phyloP scores from a whole-genome alignment of 345 rosid species.

The Garcia nutans region DNA sequence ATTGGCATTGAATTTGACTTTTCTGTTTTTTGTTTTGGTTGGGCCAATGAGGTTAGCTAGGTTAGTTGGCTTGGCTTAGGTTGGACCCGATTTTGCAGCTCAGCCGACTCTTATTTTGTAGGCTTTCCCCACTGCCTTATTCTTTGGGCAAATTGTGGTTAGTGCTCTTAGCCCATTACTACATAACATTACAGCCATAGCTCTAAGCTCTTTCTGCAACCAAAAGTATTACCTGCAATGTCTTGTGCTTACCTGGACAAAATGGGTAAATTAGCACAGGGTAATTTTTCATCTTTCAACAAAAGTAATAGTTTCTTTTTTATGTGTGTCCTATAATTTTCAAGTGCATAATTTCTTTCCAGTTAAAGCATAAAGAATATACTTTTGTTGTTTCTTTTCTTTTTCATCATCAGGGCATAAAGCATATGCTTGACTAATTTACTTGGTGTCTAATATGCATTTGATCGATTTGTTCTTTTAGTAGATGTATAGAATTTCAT shows the following conservation, averaged over 20 bases:
- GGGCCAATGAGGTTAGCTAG: no score
- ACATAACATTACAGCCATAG: no score
- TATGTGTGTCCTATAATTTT: not conserved
- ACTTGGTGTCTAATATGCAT: not conserved
- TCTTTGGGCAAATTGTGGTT: not conserved
- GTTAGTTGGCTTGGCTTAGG: not conserved
- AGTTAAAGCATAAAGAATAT: not conserved
- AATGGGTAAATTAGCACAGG: no score
- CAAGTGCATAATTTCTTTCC: not conserved
- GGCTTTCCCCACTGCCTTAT: not conserved
- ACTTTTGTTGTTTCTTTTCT: not conserved
- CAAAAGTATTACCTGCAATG: no score
- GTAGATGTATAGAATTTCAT: no score
- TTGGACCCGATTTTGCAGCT: not conserved
- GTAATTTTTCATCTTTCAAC: no score
- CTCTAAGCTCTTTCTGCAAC: no score
- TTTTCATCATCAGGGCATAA: not conserved
- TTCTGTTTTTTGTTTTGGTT: no score
- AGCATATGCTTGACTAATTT: not conserved
- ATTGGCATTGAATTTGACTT: not conserved
- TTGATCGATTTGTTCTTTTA: not conserved
- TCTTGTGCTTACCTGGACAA: no score
- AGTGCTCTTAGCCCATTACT: not conserved
- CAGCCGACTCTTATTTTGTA: not conserved
- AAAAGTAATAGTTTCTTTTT: not conserved